phyloP scores from a whole-genome alignment of 768 basidiomycete species.

The Naganishia antarctica region DNA sequence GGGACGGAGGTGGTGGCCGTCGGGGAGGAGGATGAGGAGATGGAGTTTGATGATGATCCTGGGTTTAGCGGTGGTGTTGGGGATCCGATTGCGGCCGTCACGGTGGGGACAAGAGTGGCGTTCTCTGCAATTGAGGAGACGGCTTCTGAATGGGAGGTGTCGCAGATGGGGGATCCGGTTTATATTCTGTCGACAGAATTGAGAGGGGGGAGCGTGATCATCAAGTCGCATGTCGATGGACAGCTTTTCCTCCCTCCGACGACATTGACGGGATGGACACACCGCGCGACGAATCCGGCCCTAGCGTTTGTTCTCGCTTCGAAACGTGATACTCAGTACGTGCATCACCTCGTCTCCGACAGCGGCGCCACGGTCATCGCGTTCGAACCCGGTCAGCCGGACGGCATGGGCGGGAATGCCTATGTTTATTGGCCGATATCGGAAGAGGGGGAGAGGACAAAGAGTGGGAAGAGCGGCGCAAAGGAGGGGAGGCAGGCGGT shows the following conservation, averaged over 20 bases:
- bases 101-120: conserved; percentile 53
- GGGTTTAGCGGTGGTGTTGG: conserved; percentile 7
- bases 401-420: conserved; percentile 69
- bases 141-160: conserved; percentile 4
- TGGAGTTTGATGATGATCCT: conserved; percentile 47
- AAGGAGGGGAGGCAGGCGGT: conserved; percentile 75
- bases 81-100: conserved; percentile 28
- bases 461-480: conserved; percentile 43
- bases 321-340: conserved; percentile 83
- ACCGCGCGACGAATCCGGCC: conserved; percentile 78
- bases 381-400: conserved; percentile 59
- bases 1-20: conserved; percentile 52
- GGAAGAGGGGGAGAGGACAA: neutral
- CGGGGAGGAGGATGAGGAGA: conserved; percentile 66
- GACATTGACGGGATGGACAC: conserved; percentile 50
- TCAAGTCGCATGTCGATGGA: conserved; percentile 48
- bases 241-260: conserved; percentile 39
- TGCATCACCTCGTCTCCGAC: conserved; percentile 61
- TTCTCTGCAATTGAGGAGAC: conserved; percentile 61
- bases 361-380: conserved; percentile 58
- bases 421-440: conserved; percentile 67
- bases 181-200: conserved; percentile 29
- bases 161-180: neutral
- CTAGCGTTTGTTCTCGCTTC: conserved; percentile 90
- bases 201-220: conserved; percentile 15